These are phyloP conservation scores for Diaporthe eres DNA, from an alignment of 2,329 filamentous ascomycete species.

Conservation along the genomic window DNA sequence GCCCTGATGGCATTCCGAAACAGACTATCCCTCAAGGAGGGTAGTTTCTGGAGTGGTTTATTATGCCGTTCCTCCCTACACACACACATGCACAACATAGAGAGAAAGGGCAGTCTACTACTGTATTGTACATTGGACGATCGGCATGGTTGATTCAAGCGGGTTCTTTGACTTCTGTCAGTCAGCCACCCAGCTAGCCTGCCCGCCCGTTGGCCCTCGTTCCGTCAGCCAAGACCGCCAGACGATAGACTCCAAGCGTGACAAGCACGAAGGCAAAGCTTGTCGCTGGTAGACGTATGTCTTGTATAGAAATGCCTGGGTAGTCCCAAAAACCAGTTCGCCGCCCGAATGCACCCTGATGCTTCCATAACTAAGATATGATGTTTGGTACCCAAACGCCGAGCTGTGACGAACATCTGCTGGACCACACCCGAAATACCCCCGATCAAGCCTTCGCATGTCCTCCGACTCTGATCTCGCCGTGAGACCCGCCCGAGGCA, in stretches of 20 bases:
- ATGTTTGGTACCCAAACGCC: constrained; percentile 36
- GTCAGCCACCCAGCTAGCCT: background rate
- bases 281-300: background rate
- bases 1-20: constrained; percentile 20
- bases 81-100: background rate
- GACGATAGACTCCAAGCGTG: background rate
- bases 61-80: background rate
- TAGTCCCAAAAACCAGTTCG: constrained; percentile 18
- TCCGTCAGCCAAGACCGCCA: constrained; percentile 20
- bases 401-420: constrained; percentile 10
- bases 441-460: background rate
- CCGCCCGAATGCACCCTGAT: constrained; percentile 30
- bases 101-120: background rate
- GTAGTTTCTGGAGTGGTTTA: background rate
- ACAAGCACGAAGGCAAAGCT: constrained; percentile 16
- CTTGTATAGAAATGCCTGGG: constrained; percentile 11
- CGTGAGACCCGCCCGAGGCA: background rate
- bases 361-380: constrained; percentile 22
- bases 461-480: background rate
- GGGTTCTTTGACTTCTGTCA: background rate
- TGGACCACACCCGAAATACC: background rate
- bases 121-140: background rate
- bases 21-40: constrained; percentile 22
- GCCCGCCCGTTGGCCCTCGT: background rate
- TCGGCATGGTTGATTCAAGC: background rate